Conservation (phyloP, 257 asterid genomes). For the Cordia subcordata region DNA sequence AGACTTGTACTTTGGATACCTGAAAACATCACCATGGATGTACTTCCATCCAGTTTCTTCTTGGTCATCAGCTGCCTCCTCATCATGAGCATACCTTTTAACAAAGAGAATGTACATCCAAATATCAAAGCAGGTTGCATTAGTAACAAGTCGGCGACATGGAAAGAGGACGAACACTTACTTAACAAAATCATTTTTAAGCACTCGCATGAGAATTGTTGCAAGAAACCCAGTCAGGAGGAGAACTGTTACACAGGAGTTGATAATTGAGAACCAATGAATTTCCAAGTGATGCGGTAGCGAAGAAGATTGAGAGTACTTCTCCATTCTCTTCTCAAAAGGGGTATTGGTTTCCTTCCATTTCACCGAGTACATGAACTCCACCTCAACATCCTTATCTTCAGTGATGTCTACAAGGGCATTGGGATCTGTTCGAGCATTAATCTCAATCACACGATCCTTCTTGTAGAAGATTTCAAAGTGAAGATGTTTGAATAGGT, state of each 20-base stretch:
- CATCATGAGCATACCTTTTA: slow-evolving; percentile 48
- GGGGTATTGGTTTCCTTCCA: slow-evolving; percentile 52
- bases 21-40: slow-evolving; percentile 61
- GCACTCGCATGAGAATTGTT: slow-evolving; percentile 56
- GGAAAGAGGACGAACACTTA: slow-evolving; percentile 17
- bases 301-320: slow-evolving; percentile 47
- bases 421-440: slow-evolving; percentile 46
- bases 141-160: background rate
- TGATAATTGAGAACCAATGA: slow-evolving; percentile 59
- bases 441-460: slow-evolving; percentile 45
- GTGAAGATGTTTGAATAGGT: slow-evolving; percentile 41
- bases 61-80: slow-evolving; percentile 55
- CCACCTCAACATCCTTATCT: slow-evolving; percentile 43
- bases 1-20: slow-evolving; percentile 49
- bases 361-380: slow-evolving; percentile 45
- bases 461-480: slow-evolving; percentile 40
- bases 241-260: slow-evolving; percentile 60
- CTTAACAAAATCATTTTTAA: slow-evolving; percentile 53
- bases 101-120: background rate
- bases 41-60: slow-evolving; percentile 64
- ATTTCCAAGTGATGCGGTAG: slow-evolving; percentile 53
- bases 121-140: background rate
- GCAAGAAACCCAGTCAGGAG: slow-evolving; percentile 60
- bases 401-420: slow-evolving; percentile 46
- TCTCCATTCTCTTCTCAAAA: slow-evolving; percentile 57